Conservation (phyloP, 805 yeast species). For the Torulaspora quercuum region DNA sequence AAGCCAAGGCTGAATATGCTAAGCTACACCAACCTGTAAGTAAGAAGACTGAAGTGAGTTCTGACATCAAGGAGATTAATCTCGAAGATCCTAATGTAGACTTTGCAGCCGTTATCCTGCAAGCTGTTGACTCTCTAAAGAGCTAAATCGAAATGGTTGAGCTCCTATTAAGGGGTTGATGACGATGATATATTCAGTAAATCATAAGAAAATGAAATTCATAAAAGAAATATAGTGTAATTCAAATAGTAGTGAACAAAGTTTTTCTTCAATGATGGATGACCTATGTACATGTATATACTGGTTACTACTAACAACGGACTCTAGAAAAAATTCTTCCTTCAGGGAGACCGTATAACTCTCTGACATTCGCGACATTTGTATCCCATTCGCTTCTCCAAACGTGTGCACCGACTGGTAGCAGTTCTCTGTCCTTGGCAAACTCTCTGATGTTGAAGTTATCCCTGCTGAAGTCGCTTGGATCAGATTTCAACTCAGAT, state of each 20-base stretch:
- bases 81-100: constrained; percentile 91
- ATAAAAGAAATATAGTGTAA: no score
- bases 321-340: constrained; percentile 74
- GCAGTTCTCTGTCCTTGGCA: constrained; percentile 50
- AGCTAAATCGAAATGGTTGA: constrained; percentile 15
- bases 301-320: constrained; percentile 35
- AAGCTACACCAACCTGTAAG: constrained; percentile 51
- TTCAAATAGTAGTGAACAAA: no score
- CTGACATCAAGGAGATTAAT: constrained; percentile 53
- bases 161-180: constrained; percentile 1
- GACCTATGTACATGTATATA: constrained; percentile 10
- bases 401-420: constrained; percentile 86
- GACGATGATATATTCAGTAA: constrained; percentile 7
- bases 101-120: constrained; percentile 64
- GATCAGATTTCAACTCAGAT: constrained; percentile 16
- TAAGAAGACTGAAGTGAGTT: constrained; percentile 35
- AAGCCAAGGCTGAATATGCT: constrained; percentile 88
- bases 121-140: constrained; percentile 56
- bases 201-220: no score
- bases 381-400: constrained; percentile 88
- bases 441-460: constrained; percentile 72
- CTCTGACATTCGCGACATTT: constrained; percentile 64
- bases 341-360: constrained; percentile 62
- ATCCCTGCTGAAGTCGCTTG: constrained; percentile 37
- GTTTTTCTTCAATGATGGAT: no score